Base-by-base conservation (phyloP, 768 basidiomycete genomes). In the Dendrothele bispora region DNA sequence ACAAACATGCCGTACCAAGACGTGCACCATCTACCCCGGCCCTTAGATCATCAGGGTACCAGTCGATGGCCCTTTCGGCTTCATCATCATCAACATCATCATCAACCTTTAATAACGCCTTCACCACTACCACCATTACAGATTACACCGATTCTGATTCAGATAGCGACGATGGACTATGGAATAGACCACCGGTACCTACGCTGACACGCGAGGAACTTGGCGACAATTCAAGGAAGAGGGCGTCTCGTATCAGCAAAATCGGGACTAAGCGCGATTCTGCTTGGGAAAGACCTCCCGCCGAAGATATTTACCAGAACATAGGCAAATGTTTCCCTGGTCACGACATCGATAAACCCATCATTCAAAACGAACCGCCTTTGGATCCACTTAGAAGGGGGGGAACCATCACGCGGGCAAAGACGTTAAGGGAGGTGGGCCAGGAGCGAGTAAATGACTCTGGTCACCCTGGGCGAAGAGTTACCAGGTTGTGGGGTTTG, bases 251-350 rank as follows among this genome's bases (percentile, higher is more conserved):
- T 3, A 15, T 1, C 37, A 53, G 48, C 42, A 54, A 53, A 28
- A 51, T 57, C n/a, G 50, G 52, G 21, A 42, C 46, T 4, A 49
- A 53, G 42, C 49, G 53, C n/a, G 50, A 56, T 6, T 49, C 57
- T 18, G 57, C 57, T n/a, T 60, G 58, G 60, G 80, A 78, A 56
- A 83, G 90, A 56, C 92, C 92, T 7, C 74, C 77, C 40, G 76
- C 87, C 2, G 87, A 90, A 58, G 83, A 86, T 48, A 85, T 97
- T 27, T 86, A 88, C 60, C 80, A 90, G 29, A 74, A 87, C 46
- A 72, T 98, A 14, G 83, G 91, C 49, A 78, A 79, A 30, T 95
- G 86, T 68, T 98, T 98, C 73, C 93, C 93, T 14, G 77, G 84
- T 47, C 87, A 91, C 61, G 84, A 95, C 59, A 79, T 97, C 42